Base-by-base conservation (phyloP, 2,329 filamentous ascomycete species). In the Monosporascus sp. region DNA sequence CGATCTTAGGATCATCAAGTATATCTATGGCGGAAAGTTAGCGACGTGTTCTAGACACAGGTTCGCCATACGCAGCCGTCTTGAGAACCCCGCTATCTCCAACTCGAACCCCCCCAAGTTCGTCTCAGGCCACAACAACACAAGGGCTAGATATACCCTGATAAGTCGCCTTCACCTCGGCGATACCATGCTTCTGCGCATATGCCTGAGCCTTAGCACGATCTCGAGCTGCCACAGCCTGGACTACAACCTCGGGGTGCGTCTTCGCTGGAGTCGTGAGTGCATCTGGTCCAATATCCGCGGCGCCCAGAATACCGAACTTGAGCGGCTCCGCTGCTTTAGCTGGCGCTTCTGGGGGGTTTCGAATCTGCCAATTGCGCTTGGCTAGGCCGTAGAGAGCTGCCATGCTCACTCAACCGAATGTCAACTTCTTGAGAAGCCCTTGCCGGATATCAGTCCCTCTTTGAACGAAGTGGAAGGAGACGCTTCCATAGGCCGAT, bases 231-330 rank as follows among this genome's bases (percentile, higher is more conserved):
- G 81, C 78, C 1, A 84, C 72, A 5, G 74, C 76, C 8, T 74
- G 70, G 14, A 84, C 54, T 14, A 81, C 68, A 15, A 83, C 75
- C 39, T 81, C 78, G 0, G 79, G 69, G 58, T 84, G 80, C 3
- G 70, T 73, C 55, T 70, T 74, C 15, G 80, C 79, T 0, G 80
- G 79, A 2, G 54, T 61, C 37, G 83, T 74, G 18, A 81, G 57
- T 14, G 72, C 71, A 17, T 65, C 50, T 0, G 74, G 72, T 8
- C 71, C 68, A 41, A 74, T 73, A 6, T 66, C 64, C 24, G 70
- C 68, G 9, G 72, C 70, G n/a, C 72, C 72, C 14, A 76, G 63
- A 50, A 76, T 67, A 38, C 73, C 73, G 51, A 75, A 70, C 38
- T 58, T 65, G 37, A 76, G 59, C 20, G 64, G 61, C 20, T 54